Conservation (phyloP, 257 asterid species). For the Dorcoceras hygrometricum region DNA sequence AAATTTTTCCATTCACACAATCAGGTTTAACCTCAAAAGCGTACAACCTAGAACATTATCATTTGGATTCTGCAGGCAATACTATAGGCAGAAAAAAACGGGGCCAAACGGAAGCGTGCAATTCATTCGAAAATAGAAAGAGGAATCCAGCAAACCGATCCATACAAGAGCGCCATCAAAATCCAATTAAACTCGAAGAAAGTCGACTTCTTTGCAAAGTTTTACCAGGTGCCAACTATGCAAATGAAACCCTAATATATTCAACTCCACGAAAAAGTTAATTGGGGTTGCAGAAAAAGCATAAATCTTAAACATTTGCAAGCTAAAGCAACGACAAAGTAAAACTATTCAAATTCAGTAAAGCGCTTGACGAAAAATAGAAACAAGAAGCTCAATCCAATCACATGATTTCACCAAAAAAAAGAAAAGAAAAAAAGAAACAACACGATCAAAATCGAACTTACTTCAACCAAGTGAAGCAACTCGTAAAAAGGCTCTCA, state of each 20-base stretch:
- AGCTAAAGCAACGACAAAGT: slow-evolving; percentile 4
- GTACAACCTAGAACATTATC: not conserved
- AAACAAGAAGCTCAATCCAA: not conserved
- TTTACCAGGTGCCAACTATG: not conserved
- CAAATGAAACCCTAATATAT: slow-evolving; percentile 39
- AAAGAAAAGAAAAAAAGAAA: slow-evolving; percentile 4
- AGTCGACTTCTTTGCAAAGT: not conserved
- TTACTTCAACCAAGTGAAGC: slow-evolving; percentile 24
- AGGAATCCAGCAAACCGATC: not conserved
- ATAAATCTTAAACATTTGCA: not conserved
- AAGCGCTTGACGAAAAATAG: not conserved
- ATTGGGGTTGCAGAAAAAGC: slow-evolving; percentile 20
- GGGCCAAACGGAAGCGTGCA: slow-evolving; percentile 14
- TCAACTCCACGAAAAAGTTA: not conserved
- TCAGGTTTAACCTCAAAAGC: not conserved
- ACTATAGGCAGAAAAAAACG: slow-evolving; percentile 12
- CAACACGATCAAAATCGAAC: slow-evolving; percentile 41
- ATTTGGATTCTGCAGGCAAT: slow-evolving; percentile 22
- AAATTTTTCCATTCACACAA: slow-evolving; percentile 16
- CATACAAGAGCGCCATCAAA: not conserved
- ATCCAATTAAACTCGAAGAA: slow-evolving; percentile 4
- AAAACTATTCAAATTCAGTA: not conserved
- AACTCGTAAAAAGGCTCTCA: not conserved
- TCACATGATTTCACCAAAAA: not conserved
- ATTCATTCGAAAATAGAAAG: not conserved